A percentile compares a stretch with the other conserved stretches of the same genome.
Conservation (phyloP, 179 eudicot species). For the Gypsophila paniculata region DNA sequence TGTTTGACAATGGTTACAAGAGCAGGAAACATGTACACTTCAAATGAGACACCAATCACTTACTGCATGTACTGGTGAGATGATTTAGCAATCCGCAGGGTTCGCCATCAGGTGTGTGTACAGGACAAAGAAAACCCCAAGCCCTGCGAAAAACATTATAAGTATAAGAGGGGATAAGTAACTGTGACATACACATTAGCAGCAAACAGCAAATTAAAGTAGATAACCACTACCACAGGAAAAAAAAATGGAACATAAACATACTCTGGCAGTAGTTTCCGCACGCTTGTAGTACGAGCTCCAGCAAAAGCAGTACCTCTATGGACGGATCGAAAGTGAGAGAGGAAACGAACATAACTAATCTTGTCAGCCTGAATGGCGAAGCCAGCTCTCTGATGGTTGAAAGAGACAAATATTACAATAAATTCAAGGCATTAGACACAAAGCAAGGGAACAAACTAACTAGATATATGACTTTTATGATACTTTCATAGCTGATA, state of each 20-base stretch:
- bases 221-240: background rate
- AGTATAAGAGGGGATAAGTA: background rate
- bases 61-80: slow-evolving; percentile 74
- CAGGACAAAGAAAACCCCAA: slow-evolving; percentile 98
- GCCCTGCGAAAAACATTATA: slow-evolving; percentile 44
- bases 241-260: slow-evolving; percentile 24
- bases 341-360: slow-evolving; percentile 71
- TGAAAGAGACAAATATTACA: slow-evolving; percentile 8
- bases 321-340: slow-evolving; percentile 92
- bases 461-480: background rate
- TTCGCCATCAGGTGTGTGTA: slow-evolving; percentile 97
- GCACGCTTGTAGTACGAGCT: slow-evolving; percentile 89
- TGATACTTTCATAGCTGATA: background rate
- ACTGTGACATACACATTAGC: background rate
- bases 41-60: slow-evolving; percentile 28
- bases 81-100: slow-evolving; percentile 97
- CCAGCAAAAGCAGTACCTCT: slow-evolving; percentile 90
- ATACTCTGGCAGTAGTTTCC: slow-evolving; percentile 96
- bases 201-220: background rate
- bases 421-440: background rate
- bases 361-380: slow-evolving; percentile 80
- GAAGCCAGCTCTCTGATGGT: slow-evolving; percentile 75
- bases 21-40: background rate
- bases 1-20: background rate
- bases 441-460: background rate